Conservation (phyloP, 306 rosid species). For the Biancaea sappan region DNA sequence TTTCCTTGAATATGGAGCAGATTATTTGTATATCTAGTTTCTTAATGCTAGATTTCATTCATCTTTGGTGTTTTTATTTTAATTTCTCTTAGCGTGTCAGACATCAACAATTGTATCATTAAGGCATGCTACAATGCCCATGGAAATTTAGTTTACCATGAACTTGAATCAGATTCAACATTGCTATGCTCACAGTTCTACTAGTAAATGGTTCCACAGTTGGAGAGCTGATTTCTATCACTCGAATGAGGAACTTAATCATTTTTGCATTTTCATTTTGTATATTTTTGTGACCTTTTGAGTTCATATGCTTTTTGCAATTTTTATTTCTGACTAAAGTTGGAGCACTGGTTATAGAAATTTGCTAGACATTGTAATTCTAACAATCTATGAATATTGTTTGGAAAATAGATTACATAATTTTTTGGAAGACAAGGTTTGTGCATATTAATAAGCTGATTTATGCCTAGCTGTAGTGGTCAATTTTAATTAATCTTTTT, state of each 20-base stretch:
- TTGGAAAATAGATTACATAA: neutral
- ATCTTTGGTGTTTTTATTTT: neutral
- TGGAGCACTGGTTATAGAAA: neutral
- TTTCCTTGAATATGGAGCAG: no score
- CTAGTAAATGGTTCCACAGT: no score
- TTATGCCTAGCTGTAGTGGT: constrained; percentile 11
- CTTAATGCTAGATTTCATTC: neutral
- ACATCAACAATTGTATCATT: neutral
- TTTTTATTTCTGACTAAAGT: neutral
- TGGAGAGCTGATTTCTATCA: neutral
- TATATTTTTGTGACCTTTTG: neutral
- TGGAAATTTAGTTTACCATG: no score
- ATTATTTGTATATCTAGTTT: neutral
- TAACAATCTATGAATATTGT: constrained; percentile 14
- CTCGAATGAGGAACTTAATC: neutral
- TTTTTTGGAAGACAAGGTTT: neutral
- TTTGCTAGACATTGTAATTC: neutral
- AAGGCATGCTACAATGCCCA: neutral
- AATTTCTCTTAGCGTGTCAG: neutral
- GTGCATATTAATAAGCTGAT: neutral
- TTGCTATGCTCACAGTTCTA: no score
- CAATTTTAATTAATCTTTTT: constrained; percentile 29
- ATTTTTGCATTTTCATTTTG: neutral
- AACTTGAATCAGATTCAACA: no score
- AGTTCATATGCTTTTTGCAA: neutral